These are phyloP conservation scores for Guyanaporus albipodus DNA, from an alignment of 768 basidiomycete genomes.

Conservation along the genomic window DNA sequence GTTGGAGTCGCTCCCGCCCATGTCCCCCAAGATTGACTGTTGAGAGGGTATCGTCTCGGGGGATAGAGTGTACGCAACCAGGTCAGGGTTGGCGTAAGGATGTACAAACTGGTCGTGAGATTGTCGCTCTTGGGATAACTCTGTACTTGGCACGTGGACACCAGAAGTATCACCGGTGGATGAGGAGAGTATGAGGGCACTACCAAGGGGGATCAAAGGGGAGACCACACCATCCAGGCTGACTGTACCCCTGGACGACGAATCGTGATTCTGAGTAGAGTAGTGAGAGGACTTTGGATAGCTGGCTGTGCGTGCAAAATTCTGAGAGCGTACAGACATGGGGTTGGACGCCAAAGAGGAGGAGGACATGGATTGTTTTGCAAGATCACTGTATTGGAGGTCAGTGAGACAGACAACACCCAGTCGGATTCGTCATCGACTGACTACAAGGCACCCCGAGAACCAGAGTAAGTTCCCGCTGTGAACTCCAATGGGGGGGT, in stretches of 20 bases:
- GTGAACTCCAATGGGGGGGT: conserved; percentile 60
- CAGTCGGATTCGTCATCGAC: conserved; percentile 22
- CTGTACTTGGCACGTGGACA: conserved; percentile 12
- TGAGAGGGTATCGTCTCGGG: conserved; percentile 26
- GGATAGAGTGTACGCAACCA: conserved; percentile 40
- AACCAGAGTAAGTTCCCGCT: conserved; percentile 46
- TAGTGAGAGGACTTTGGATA: conserved; percentile 6
- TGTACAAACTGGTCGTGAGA: conserved; percentile 44
- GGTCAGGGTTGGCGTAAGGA: conserved; percentile 80
- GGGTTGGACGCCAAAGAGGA: conserved; percentile 41
- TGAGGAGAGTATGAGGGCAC: conserved; percentile 2
- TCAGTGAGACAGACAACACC: conserved; percentile 1
- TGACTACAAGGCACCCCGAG: conserved; percentile 57
- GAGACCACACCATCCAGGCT: conserved; percentile 8
- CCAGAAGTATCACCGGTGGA: conserved; percentile 12
- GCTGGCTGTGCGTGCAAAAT: conserved; percentile 33
- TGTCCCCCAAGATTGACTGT: conserved; percentile 29
- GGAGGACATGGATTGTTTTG: conserved; percentile 59
- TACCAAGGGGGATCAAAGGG: conserved; percentile 1
- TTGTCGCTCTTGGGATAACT: conserved; percentile 35
- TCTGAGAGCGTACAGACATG: conserved; percentile 34
- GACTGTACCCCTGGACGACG: conserved; percentile 6
- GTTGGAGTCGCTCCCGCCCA: conserved; percentile 48
- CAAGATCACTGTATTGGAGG: conserved; percentile 42
- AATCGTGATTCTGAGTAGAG: conserved; percentile 5